A percentile compares a stretch with the other conserved stretches of the same genome.
phyloP scores from a whole-genome alignment of 495 filamentous ascomycete species.

The Trichocladium uniseriatum region DNA sequence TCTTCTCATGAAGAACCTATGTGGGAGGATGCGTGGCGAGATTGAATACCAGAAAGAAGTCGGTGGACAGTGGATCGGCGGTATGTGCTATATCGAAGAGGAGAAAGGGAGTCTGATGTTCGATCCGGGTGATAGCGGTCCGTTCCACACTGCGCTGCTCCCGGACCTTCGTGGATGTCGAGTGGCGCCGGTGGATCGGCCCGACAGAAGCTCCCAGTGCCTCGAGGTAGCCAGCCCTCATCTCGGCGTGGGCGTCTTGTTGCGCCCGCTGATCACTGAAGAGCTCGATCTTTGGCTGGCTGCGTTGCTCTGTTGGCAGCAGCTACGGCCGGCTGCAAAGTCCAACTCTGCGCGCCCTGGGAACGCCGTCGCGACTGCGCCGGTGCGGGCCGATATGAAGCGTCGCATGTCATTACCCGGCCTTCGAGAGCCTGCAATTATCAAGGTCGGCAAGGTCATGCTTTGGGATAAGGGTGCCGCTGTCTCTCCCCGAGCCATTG shows the following conservation, averaged over 20 bases:
- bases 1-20: slow-evolving; percentile 56
- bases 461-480: slow-evolving; percentile 69
- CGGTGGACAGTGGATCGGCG: slow-evolving; percentile 47
- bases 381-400: slow-evolving; percentile 50
- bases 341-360: slow-evolving; percentile 18
- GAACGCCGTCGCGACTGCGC: slow-evolving; percentile 12
- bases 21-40: slow-evolving; percentile 61
- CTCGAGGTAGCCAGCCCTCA: slow-evolving; percentile 70
- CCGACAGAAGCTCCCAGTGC: slow-evolving; percentile 58
- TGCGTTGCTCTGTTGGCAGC: slow-evolving; percentile 89
- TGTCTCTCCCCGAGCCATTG: slow-evolving; percentile 45
- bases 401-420: slow-evolving; percentile 52
- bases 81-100: slow-evolving; percentile 59
- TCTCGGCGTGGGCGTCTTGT: slow-evolving; percentile 57
- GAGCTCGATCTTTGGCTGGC: slow-evolving; percentile 90
- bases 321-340: slow-evolving; percentile 53
- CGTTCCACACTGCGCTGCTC: slow-evolving; percentile 47
- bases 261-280: slow-evolving; percentile 62
- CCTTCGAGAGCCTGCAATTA: slow-evolving; percentile 74
- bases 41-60: slow-evolving; percentile 53
- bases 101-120: slow-evolving; percentile 56
- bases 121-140: slow-evolving; percentile 44
- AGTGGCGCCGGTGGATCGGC: slow-evolving; percentile 57
- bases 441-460: slow-evolving; percentile 92
- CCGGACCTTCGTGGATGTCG: slow-evolving; percentile 81